These are phyloP conservation scores for Apium graveolens DNA, from an alignment of 129 eudicot species.

Conservation along the genomic window DNA sequence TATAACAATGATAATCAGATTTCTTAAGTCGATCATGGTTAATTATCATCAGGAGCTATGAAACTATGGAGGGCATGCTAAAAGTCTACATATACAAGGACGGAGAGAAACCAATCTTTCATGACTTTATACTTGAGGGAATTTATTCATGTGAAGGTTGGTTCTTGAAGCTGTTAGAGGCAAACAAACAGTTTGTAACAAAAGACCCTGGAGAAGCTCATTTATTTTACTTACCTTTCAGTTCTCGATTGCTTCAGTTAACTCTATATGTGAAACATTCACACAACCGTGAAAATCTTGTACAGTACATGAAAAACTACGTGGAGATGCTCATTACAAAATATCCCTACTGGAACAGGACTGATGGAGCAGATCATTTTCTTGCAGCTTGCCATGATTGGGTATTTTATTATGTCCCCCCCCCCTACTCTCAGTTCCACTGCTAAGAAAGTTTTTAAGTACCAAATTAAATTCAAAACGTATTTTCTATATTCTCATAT, in stretches of 20 bases:
- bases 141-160: constrained; percentile 84
- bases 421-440: background rate
- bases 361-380: constrained; percentile 66
- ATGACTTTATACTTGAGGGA: constrained; percentile 58
- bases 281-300: constrained; percentile 49
- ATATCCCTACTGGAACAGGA: constrained; percentile 70
- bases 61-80: constrained; percentile 53
- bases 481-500: background rate
- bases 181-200: constrained; percentile 59
- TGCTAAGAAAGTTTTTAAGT: background rate
- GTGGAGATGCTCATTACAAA: constrained; percentile 46
- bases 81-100: constrained; percentile 76
- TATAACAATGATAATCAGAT: background rate
- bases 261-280: constrained; percentile 59
- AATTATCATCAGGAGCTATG: constrained; percentile 42
- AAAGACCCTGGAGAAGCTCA: constrained; percentile 60
- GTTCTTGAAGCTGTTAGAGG: constrained; percentile 76
- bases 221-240: constrained; percentile 65
- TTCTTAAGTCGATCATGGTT: background rate
- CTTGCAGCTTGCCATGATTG: constrained; percentile 87
- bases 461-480: background rate
- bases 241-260: constrained; percentile 51
- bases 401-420: constrained; percentile 29
- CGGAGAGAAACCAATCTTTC: constrained; percentile 72
- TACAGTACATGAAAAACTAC: constrained; percentile 49